Evolutionary conservation across 768 basidiomycete species (phyloP), one percentile per base, ranked within the genome.

Genomic region (Jaapia argillacea): DNA sequence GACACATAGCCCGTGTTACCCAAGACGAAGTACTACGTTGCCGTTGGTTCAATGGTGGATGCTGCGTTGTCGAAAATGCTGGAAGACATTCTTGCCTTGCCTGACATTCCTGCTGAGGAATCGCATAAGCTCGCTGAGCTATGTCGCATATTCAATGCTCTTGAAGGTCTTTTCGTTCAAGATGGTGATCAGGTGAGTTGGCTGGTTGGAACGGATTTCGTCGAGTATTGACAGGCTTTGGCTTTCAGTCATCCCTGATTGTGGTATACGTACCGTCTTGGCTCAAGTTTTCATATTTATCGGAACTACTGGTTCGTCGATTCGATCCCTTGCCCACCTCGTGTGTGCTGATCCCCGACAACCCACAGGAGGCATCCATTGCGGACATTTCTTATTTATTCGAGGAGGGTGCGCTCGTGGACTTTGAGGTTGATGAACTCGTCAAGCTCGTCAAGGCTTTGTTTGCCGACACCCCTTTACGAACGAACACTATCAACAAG

Each of bases 201-300:
- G 35, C 14, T 41, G 21, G 38, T 22, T 13, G 16, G 40, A 2
- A 20, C 10, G 28, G 28, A 10, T 10, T 33, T 33, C 16, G 28
- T 33, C 16, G 16, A 33, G n/a, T n/a, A n/a, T n/a, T n/a, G n/a
- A n/a, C n/a, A n/a, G n/a, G n/a, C n/a, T n/a, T n/a, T 33, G 10
- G 28, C 28, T 23, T 53, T 20, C 50, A 85, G 75, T 71, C 81
- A 16, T 83, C 87, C 0, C 79, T 85, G 39, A 79, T 89, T 5
- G 84, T 83, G 1, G 79, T 78, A 0, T 89, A 88, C 49, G 87
- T 93, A n/a, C 85, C 88, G 1, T 81, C 78, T 10, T 97, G 93
- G 93, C 69, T 96, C 52, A 94, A 94, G 60, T 94, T 88, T 60
- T 90, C 85, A 16, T 97, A 97, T 60, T 70, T 96, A 4, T 88